Conservation (phyloP, 768 basidiomycete species). For the Leucosporidium creatinivorum region DNA sequence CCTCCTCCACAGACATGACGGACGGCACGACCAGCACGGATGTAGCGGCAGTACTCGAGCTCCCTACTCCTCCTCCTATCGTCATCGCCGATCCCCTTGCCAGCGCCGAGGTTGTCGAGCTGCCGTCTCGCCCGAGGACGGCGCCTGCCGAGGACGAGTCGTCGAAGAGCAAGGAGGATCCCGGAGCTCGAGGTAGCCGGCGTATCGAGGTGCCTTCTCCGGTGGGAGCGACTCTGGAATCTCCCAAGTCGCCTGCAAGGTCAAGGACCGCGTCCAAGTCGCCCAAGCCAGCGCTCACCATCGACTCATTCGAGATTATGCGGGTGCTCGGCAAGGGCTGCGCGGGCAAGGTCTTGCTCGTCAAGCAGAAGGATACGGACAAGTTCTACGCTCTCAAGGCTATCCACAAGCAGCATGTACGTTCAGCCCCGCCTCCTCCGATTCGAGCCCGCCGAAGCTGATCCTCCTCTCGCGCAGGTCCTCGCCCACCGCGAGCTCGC, state of each 20-base stretch:
- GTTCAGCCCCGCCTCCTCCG: background rate
- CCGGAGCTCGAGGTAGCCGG: background rate
- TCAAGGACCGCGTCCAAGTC: constrained; percentile 47
- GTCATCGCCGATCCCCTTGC: background rate
- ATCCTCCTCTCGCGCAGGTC: constrained; percentile 46
- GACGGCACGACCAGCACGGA: background rate
- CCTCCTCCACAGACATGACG: background rate
- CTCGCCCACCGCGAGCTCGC: constrained; percentile 92
- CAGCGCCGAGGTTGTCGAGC: background rate
- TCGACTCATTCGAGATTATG: constrained; percentile 96
- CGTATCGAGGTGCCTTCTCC: constrained; percentile 3
- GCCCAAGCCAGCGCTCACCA: constrained; percentile 45
- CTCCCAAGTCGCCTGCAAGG: background rate
- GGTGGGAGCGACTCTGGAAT: background rate
- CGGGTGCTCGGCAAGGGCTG: constrained; percentile 94
- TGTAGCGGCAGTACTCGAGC: background rate
- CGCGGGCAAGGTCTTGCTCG: constrained; percentile 91
- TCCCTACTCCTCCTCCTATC: too few relatives aligned
- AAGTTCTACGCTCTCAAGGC: constrained; percentile 88
- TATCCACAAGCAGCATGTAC: constrained; percentile 80
- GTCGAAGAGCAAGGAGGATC: too few relatives aligned
- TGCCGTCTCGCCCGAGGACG: constrained; percentile 1
- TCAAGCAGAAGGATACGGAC: constrained; percentile 63
- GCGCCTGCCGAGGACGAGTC: background rate
- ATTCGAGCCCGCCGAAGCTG: background rate